A percentile compares a stretch with the other conserved stretches of the same genome.
Evolutionary conservation across 176 grass and related monocot genomes (phyloP).

Genomic region (Themeda triandra): DNA sequence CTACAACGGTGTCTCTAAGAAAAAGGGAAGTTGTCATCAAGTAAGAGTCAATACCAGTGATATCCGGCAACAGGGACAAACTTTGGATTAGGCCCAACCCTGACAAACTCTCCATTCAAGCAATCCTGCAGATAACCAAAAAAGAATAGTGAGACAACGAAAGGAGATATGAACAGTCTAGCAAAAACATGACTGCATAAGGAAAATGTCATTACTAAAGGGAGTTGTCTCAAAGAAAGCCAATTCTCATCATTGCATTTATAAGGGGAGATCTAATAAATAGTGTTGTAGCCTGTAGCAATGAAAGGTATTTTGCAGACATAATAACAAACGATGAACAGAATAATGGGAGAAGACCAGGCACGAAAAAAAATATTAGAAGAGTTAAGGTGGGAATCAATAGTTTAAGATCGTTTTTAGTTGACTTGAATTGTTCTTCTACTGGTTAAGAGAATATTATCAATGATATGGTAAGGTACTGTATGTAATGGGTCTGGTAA

Average conservation of each 20-base stretch:
- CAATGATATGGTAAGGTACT: neutral
- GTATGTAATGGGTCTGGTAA: neutral
- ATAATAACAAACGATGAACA: neutral
- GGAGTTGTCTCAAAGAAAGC: neutral
- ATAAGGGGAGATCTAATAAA: neutral
- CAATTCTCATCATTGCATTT: neutral
- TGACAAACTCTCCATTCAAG: constrained; percentile 97
- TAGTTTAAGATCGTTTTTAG: neutral
- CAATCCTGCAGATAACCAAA: constrained; percentile 51
- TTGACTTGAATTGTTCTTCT: neutral
- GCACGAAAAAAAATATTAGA: too few species aligned
- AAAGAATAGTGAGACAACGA: neutral
- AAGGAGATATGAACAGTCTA: neutral
- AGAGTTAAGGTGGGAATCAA: neutral
- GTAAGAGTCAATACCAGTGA: constrained; percentile 62
- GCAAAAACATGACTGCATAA: neutral
- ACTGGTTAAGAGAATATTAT: neutral
- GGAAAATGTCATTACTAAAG: neutral
- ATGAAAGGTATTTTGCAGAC: neutral
- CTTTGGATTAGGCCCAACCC: constrained; percentile 79
- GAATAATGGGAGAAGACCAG: neutral
- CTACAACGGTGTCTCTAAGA: neutral
- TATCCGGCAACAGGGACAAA: constrained; percentile 82
- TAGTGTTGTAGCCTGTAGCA: neutral
- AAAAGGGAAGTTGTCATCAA: neutral